Conservation (phyloP, 148 eudicot genomes). For the Fagopyrum tataricum region DNA sequence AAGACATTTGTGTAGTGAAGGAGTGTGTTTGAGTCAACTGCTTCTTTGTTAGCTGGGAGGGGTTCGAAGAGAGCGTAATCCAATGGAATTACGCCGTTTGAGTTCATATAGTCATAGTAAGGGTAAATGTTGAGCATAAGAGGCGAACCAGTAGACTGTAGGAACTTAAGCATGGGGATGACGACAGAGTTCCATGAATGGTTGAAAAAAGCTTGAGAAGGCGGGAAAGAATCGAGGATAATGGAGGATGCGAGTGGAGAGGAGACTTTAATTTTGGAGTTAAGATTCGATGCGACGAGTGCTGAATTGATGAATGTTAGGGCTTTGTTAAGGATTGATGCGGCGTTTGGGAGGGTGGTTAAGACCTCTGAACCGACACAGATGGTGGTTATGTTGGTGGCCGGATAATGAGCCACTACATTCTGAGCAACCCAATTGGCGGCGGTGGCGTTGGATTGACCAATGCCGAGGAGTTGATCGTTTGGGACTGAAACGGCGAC, state of each 20-base stretch:
- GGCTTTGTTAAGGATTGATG: slow-evolving; percentile 72
- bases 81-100: slow-evolving; percentile 62
- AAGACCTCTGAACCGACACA: slow-evolving; percentile 89
- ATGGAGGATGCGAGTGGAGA: slow-evolving; percentile 80
- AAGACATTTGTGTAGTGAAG: slow-evolving; percentile 89
- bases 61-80: slow-evolving; percentile 91
- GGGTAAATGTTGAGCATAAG: slow-evolving; percentile 92
- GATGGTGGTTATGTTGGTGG: slow-evolving; percentile 79
- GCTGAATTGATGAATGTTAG: slow-evolving; percentile 71
- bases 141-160: slow-evolving; percentile 65
- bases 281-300: slow-evolving; percentile 67
- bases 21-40: slow-evolving; percentile 87
- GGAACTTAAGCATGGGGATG: slow-evolving; percentile 70
- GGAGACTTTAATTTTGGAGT: slow-evolving; percentile 71
- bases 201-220: slow-evolving; percentile 94
- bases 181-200: slow-evolving; percentile 75
- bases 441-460: slow-evolving; percentile 88
- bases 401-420: slow-evolving; percentile 67
- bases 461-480: slow-evolving; percentile 74
- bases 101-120: slow-evolving; percentile 68
- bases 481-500: slow-evolving; percentile 85
- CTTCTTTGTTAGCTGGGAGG: slow-evolving; percentile 88
- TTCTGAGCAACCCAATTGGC: slow-evolving; percentile 87
- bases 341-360: slow-evolving; percentile 77
- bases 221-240: slow-evolving; percentile 85